These are phyloP conservation scores for Apiotrichum porosum DNA, from an alignment of 1,284 basidiomycete species.

Conservation along the genomic window DNA sequence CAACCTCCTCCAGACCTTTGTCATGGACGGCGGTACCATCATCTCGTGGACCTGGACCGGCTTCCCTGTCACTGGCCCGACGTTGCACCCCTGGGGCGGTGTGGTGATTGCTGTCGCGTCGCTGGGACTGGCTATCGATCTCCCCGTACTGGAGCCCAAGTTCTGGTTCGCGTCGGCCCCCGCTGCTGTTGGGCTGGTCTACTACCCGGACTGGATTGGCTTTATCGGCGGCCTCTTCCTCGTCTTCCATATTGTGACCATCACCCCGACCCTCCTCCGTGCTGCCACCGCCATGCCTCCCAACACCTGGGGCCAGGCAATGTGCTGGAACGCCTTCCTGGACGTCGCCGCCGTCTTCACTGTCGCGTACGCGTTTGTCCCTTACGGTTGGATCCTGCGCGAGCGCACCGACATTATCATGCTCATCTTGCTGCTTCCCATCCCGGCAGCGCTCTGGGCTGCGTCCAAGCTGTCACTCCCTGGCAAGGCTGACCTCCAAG, in stretches of 20 bases:
- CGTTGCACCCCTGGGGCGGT: constrained; percentile 67
- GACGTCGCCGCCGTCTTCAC: constrained; percentile 72
- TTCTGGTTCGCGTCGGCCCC: constrained; percentile 5
- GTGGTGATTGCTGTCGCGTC: constrained; percentile 65
- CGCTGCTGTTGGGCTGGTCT: constrained; percentile 57
- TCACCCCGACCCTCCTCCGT: constrained; percentile 58
- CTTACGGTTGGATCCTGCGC: constrained; percentile 69
- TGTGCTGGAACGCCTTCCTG: constrained; percentile 62
- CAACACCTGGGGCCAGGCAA: constrained; percentile 56
- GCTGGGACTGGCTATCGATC: constrained; percentile 56
- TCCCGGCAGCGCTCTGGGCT: constrained; percentile 8
- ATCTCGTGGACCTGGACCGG: constrained; percentile 91
- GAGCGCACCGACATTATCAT: constrained; percentile 68
- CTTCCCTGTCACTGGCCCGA: constrained; percentile 69
- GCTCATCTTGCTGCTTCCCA: constrained; percentile 21
- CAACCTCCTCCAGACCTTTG: constrained; percentile 70
- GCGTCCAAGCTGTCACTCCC: constrained; percentile 17
- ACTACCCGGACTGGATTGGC: constrained; percentile 65
- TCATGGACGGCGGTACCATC: constrained; percentile 75
- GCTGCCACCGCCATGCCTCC: constrained; percentile 41
- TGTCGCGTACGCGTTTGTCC: constrained; percentile 91
- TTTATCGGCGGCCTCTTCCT: constrained; percentile 67
- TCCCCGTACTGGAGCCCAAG: constrained; percentile 2
- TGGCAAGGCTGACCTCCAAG: constrained; percentile 8
- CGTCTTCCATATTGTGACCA: constrained; percentile 63